Evolutionary conservation across 257 asterid genomes (phyloP), one percentile per base, ranked within the genome.

Genomic region (Gentiana straminea): DNA sequence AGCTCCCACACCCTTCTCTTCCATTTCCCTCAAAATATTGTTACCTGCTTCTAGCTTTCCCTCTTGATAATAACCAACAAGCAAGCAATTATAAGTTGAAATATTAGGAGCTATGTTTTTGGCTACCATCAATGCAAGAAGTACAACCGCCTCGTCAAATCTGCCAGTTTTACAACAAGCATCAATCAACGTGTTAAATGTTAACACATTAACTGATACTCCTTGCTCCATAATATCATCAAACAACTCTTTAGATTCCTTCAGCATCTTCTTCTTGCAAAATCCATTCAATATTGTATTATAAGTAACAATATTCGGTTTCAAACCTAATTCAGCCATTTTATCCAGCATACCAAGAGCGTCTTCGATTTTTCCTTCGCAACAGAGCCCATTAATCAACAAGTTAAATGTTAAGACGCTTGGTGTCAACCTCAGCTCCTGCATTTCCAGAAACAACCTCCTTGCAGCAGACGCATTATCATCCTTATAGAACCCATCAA

Each of bases 401-500:
- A 81, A 57, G 62, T 84, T 91, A 71, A 69, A 87, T 6, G 95
- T 83, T 62, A 83, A 61, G 56, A 73, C 61, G 43, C 70, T 33
- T 0, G 85, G 88, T 35, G 35, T 78, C 74, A 83, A 5, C 65
- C 80, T 80, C 50, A 65, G 82, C 54, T 52, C 80, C 64, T 64
- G 73, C 94, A 87, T 81, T 73, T 84, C 94, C 66, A 69, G 66
- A 56, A 87, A 77, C 63, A 91, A 24, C 67, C 75, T 79, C 49
- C 74, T n/a, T 41, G 85, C 73, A 7, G 83, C 83, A 61, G 53
- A 65, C 33, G 83, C 67, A 65, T 79, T 81, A 64, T 65, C 89
- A 72, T 84, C 94, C 79, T 81, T 91, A 67, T 93, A 81, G 57
- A 75, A 91, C 33, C 97, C 95, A 71, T 80, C 77, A 37, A 87